These are phyloP conservation scores for Aspergillus biplanus DNA, from an alignment of 495 filamentous ascomycete species.

Conservation along the genomic window DNA sequence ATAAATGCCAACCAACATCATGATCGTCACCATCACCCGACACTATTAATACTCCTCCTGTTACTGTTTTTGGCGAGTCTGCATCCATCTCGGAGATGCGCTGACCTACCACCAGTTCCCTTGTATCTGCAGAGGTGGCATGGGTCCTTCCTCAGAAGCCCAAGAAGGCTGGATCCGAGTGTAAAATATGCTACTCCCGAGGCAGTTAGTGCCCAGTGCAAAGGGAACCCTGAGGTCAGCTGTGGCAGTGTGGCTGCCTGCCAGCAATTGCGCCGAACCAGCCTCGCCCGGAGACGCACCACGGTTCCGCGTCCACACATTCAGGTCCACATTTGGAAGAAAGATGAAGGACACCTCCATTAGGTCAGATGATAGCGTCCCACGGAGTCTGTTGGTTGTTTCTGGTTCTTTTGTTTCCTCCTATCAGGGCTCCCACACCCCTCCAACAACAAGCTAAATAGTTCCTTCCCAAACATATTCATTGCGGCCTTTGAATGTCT, in stretches of 20 bases:
- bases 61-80: slow-evolving; percentile 24
- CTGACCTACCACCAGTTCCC: slow-evolving; percentile 12
- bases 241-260: slow-evolving; percentile 27
- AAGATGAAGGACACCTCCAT: neutral
- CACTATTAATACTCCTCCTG: slow-evolving; percentile 12
- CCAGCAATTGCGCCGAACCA: slow-evolving; percentile 29
- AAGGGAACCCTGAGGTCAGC: slow-evolving; percentile 5
- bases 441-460: no score
- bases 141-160: slow-evolving; percentile 1
- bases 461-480: no score
- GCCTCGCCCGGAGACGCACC: slow-evolving; percentile 36
- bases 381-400: neutral
- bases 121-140: slow-evolving; percentile 24
- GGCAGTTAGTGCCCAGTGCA: slow-evolving; percentile 8
- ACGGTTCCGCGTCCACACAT: slow-evolving; percentile 27
- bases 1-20: slow-evolving; percentile 15
- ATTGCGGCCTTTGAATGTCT: no score
- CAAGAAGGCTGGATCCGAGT: no score
- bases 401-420: neutral
- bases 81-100: slow-evolving; percentile 16
- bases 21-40: slow-evolving; percentile 16
- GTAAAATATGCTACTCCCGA: slow-evolving; percentile 6
- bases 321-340: neutral
- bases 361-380: slow-evolving; percentile 21
- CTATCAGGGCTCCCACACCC: neutral